Conservation (phyloP, 345 rosid species). For the Melastoma malabathricum region DNA sequence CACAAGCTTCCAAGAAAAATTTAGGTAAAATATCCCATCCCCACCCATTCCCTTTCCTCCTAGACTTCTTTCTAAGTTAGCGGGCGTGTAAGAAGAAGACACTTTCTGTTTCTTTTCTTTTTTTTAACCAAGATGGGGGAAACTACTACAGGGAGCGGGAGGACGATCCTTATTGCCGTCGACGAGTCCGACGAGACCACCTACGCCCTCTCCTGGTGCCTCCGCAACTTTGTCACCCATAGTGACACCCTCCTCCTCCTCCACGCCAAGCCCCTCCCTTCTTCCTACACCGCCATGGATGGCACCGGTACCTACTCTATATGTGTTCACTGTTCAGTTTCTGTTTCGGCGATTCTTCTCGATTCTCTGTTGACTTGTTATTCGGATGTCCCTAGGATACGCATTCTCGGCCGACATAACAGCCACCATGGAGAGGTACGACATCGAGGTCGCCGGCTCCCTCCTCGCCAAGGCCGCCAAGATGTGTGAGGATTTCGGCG, state of each 20-base stretch:
- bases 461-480: constrained; percentile 31
- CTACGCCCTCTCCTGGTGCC: constrained; percentile 51
- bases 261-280: constrained; percentile 30
- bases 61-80: no score
- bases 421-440: constrained; percentile 32
- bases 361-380: no score
- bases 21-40: no score
- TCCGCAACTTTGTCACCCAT: constrained; percentile 19
- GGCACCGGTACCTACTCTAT: constrained; percentile 24
- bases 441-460: constrained; percentile 20
- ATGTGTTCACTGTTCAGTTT: not conserved
- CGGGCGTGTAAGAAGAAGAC: no score
- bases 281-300: constrained; percentile 25
- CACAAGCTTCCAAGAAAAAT: no score
- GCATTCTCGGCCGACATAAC: constrained; percentile 34
- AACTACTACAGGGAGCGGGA: constrained; percentile 3
- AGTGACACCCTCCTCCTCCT: constrained; percentile 35
- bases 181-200: constrained; percentile 50
- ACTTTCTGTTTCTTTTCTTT: no score
- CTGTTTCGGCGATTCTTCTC: not conserved
- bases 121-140: no score
- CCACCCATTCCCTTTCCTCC: no score
- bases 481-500: constrained; percentile 17
- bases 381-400: constrained; percentile 13
- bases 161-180: constrained; percentile 42